These are phyloP conservation scores for Bolboschoenus planiculmis DNA, from an alignment of 176 grass and related monocot species.

Conservation along the genomic window DNA sequence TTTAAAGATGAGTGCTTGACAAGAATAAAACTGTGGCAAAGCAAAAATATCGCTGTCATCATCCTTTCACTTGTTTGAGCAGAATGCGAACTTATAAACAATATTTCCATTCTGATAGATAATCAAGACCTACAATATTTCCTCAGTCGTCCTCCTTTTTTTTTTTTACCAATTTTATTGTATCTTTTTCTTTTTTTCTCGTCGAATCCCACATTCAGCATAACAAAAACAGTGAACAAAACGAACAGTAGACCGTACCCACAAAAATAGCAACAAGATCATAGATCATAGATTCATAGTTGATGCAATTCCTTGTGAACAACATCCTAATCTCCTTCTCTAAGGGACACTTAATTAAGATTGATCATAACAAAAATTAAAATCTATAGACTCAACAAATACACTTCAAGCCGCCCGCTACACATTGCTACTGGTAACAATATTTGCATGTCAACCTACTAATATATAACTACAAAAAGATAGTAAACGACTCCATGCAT, in stretches of 20 bases:
- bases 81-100: too few species aligned
- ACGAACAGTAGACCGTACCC: background rate
- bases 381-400: background rate
- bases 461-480: conserved; percentile 24
- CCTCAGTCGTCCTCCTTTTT: too few species aligned
- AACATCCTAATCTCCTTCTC: background rate
- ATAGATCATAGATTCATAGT: background rate
- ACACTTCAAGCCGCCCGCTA: conserved; percentile 11
- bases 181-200: too few species aligned
- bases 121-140: too few species aligned
- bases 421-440: background rate
- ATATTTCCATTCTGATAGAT: too few species aligned
- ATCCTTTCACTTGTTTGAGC: too few species aligned
- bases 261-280: conserved; percentile 2
- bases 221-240: background rate
- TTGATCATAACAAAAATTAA: background rate
- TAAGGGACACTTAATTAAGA: background rate
- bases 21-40: too few species aligned
- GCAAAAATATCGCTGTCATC: too few species aligned
- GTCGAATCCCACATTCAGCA: too few species aligned
- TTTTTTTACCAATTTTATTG: background rate
- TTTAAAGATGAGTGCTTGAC: too few species aligned
- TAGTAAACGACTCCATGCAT: background rate
- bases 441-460: background rate
- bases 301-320: background rate